Conservation (phyloP, 257 asterid genomes). For the Oldenlandia corymbosa region DNA sequence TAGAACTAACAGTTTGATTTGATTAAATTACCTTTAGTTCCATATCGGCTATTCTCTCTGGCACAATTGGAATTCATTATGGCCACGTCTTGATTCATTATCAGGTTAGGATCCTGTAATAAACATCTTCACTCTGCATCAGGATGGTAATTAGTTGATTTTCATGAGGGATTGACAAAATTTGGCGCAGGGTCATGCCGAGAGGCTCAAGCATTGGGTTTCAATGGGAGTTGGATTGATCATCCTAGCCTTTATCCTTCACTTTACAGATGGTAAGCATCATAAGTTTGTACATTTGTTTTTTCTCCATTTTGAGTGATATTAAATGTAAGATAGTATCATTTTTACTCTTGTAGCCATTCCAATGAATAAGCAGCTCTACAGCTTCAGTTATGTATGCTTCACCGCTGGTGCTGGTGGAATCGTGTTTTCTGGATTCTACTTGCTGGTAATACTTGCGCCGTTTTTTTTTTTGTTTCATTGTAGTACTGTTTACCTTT, state of each 20-base stretch:
- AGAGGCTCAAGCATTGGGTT: slow-evolving; percentile 84
- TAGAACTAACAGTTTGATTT: background rate
- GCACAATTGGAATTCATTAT: slow-evolving; percentile 79
- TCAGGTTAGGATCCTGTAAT: slow-evolving; percentile 33
- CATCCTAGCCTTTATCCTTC: slow-evolving; percentile 51
- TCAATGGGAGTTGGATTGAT: slow-evolving; percentile 61
- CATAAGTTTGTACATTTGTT: background rate
- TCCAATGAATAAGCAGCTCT: slow-evolving; percentile 88
- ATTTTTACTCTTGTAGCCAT: slow-evolving; percentile 46
- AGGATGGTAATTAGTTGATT: background rate
- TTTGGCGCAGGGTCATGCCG: slow-evolving; percentile 51
- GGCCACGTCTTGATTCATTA: slow-evolving; percentile 83
- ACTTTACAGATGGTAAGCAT: slow-evolving; percentile 69
- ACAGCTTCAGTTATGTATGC: slow-evolving; percentile 82
- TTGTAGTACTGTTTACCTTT: too few species aligned
- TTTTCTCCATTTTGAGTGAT: background rate
- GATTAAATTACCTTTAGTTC: slow-evolving; percentile 38
- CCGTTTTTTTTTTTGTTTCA: background rate
- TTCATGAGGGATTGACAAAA: background rate
- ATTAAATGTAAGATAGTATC: background rate
- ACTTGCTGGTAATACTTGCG: slow-evolving; percentile 52
- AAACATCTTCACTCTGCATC: background rate
- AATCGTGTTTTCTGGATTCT: slow-evolving; percentile 60
- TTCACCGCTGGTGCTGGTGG: slow-evolving; percentile 95
- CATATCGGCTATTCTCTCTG: slow-evolving; percentile 71